A percentile compares a stretch with the other conserved stretches of the same genome.
These are phyloP conservation scores for Staphylotrichum tortipilum DNA, from an alignment of 495 filamentous ascomycete genomes.

Conservation along the genomic window DNA sequence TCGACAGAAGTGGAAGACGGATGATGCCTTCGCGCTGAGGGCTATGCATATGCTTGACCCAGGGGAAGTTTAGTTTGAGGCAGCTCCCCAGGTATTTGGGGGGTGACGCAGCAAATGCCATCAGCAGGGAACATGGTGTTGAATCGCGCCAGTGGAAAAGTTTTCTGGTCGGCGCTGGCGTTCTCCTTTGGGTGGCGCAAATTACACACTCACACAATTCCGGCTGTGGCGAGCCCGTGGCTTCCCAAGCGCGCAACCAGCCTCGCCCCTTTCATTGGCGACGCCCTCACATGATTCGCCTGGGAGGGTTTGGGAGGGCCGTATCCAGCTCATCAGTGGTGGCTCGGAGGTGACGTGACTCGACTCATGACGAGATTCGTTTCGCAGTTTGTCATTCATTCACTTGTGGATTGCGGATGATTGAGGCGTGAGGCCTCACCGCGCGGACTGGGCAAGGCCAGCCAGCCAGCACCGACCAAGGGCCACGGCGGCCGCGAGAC, in stretches of 20 bases:
- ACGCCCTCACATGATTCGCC: neutral
- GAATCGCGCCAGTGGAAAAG: no score
- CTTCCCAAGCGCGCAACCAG: neutral
- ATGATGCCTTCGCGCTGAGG: neutral
- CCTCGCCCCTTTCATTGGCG: neutral
- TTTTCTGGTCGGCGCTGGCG: no score
- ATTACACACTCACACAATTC: neutral
- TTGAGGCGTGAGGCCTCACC: conserved; percentile 1
- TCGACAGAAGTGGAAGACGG: no score
- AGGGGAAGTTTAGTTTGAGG: no score
- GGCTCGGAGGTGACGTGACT: neutral
- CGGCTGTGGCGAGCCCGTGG: neutral
- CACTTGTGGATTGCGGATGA: no score
- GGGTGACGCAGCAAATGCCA: neutral
- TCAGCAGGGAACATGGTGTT: neutral
- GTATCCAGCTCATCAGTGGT: neutral
- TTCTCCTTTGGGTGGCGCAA: neutral
- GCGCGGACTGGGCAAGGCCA: no score
- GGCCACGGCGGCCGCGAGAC: no score
- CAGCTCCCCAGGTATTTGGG: neutral
- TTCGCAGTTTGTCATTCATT: neutral
- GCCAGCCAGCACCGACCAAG: no score
- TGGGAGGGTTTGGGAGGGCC: neutral
- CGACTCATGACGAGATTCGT: neutral
- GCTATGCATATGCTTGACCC: no score